Evolutionary conservation across 2,329 filamentous ascomycete species (phyloP), one percentile per base, ranked within the genome.

Genomic region (Phialocephala subalpina): DNA sequence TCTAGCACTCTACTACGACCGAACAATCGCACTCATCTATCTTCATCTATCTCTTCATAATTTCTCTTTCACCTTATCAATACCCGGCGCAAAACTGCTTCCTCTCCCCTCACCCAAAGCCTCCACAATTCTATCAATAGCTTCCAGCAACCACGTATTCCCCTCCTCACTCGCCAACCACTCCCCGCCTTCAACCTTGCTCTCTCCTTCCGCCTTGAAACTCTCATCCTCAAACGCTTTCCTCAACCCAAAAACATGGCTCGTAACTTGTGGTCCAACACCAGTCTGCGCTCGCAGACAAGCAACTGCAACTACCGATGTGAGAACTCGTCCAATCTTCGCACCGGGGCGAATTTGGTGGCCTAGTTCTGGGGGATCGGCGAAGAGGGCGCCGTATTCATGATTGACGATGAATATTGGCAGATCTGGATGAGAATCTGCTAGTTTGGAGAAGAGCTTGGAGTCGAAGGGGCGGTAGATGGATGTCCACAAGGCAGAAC

Each of bases 271-370:
- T 0, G 92, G 93, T 0, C 89, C 93, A 0, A 96, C 93, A 0
- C 93, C 93, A 11, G 90, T 92, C 82, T 96, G 93, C 53, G 92
- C 86, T 3, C 93, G 81, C 76, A 97, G 77, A 73, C 92, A 94
- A 5, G 92, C 84, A 35, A 97, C 84, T 0, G 91, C 93, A 4
- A 94, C 83, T 14, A 96, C 78, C 62, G 87, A 91, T 0, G 92
- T 96, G 68, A 93, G 79, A 0, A 92, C 85, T 0, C 93, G 80
- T 0, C 93, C 93, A 0, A 92, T 86, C 20, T 83, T 85, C 0
- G 82, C 83, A 25, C 79, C 80, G 4, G 78, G 74, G 8, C 80
- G 74, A 25, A 62, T 33, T 33, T 33, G 29, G 4, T 49, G 12
- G 25, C 64, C 7, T 60, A 64, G 16, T 78, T 78, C 2, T 0